These are phyloP conservation scores for Crucihimalaya himalaica DNA, from an alignment of 345 rosid species.

Conservation along the genomic window DNA sequence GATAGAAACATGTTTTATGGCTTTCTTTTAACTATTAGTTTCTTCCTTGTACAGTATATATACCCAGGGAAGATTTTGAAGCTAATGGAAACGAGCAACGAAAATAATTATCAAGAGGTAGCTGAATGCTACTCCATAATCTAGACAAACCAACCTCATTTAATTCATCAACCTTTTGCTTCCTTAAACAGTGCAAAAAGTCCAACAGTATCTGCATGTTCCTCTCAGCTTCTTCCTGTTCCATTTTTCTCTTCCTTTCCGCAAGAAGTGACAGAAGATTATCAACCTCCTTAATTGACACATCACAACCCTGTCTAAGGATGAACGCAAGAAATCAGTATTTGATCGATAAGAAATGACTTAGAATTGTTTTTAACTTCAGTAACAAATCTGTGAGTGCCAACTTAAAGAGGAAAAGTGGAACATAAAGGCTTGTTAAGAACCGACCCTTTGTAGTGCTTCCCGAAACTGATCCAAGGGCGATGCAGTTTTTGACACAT, in stretches of 20 bases:
- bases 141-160: conserved; percentile 63
- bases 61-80: conserved; percentile 2
- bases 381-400: background rate
- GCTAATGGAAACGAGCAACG: conserved; percentile 1
- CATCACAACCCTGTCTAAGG: conserved; percentile 82
- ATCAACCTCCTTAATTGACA: conserved; percentile 89
- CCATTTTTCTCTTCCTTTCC: conserved; percentile 93
- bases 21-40: background rate
- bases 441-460: conserved; percentile 71
- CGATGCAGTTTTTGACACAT: conserved; percentile 66
- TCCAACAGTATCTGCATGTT: conserved; percentile 95
- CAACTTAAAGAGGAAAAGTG: conserved; percentile 6
- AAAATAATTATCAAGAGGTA: background rate
- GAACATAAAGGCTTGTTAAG: conserved; percentile 5
- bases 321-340: conserved; percentile 36
- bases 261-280: conserved; percentile 68
- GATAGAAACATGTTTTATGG: background rate
- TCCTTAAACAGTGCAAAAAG: conserved; percentile 79
- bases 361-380: background rate
- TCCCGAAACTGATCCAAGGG: conserved; percentile 67
- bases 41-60: conserved; percentile 7
- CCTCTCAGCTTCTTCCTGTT: conserved; percentile 97
- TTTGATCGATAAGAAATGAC: conserved; percentile 4
- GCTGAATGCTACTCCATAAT: conserved; percentile 8
- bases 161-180: conserved; percentile 89